Conservation (phyloP, 2,329 filamentous ascomycete genomes). For the Aspergillus puulaauensis region DNA sequence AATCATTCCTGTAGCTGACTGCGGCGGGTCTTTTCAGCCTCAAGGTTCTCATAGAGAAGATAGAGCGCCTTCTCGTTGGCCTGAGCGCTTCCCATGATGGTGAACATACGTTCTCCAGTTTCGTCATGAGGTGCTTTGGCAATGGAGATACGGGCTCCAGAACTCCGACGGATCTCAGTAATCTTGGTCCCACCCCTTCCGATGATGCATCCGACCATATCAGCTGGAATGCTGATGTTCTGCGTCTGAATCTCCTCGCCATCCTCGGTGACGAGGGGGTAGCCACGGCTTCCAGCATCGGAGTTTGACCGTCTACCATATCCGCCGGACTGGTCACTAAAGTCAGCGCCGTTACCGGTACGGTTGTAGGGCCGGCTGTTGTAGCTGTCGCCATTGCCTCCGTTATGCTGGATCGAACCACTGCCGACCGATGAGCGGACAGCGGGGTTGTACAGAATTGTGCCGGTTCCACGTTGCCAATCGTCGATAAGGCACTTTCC, state of each 20-base stretch:
- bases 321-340: conserved; percentile 76
- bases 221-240: conserved; percentile 98
- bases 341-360: conserved; percentile 95
- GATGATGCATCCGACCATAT: conserved; percentile 99
- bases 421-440: conserved; percentile 75
- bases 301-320: conserved; percentile 81
- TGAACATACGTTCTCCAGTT: conserved; percentile 98
- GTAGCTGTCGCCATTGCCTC: conserved; percentile 52
- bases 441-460: conserved; percentile 94
- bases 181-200: conserved; percentile 95
- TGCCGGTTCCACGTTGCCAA: conserved; percentile 94
- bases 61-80: conserved; percentile 96
- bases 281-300: conserved; percentile 75
- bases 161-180: conserved; percentile 96
- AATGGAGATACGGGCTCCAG: conserved; percentile 94
- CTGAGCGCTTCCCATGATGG: conserved; percentile 91
- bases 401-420: conserved; percentile 53
- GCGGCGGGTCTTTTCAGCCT: conserved; percentile 98
- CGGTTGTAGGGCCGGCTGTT: conserved; percentile 75
- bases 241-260: conserved; percentile 98
- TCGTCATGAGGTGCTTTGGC: conserved; percentile 97
- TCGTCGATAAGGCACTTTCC: conserved; percentile 98
- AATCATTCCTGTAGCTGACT: conserved; percentile 69
- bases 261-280: conserved; percentile 88
- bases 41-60: conserved; percentile 96